phyloP scores from a whole-genome alignment of 495 filamentous ascomycete genomes.

The Glarea lozoyensis region DNA sequence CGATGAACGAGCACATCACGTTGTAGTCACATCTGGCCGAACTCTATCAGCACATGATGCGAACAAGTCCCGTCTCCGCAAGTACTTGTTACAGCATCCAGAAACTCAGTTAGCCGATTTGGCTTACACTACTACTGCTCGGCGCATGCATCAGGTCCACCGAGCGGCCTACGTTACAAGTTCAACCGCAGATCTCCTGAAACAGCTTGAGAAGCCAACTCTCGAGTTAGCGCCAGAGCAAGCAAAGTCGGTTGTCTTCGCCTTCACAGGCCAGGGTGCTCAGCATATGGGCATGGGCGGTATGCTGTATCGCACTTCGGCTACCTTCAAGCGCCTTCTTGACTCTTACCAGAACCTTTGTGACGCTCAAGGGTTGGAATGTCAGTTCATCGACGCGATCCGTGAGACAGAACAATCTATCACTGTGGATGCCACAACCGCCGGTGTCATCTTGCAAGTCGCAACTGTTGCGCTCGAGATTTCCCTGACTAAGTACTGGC shows the following conservation, averaged over 20 bases:
- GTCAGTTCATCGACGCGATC: too few species aligned
- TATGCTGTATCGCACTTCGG: slow-evolving; percentile 54
- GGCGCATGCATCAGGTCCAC: slow-evolving; percentile 66
- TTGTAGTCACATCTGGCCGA: background rate
- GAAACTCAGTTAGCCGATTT: slow-evolving; percentile 44
- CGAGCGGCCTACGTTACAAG: slow-evolving; percentile 39
- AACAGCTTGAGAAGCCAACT: slow-evolving; percentile 25
- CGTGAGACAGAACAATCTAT: too few species aligned
- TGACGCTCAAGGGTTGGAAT: slow-evolving; percentile 49
- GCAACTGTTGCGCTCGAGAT: too few species aligned
- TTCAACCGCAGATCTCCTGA: slow-evolving; percentile 28
- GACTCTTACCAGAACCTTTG: slow-evolving; percentile 60
- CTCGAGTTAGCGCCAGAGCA: slow-evolving; percentile 6
- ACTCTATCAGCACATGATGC: background rate
- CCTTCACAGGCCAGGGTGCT: slow-evolving; percentile 64
- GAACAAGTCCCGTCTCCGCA: background rate
- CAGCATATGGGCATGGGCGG: slow-evolving; percentile 59
- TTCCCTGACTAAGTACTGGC: slow-evolving; percentile 74
- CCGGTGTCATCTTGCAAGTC: too few species aligned
- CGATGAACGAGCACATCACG: background rate
- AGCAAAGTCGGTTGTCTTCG: slow-evolving; percentile 39
- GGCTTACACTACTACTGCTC: slow-evolving; percentile 75
- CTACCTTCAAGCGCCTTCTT: slow-evolving; percentile 58
- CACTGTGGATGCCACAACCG: too few species aligned
- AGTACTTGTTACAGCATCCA: slow-evolving; percentile 18